Evolutionary conservation across 305 asterid species (phyloP), one percentile per base, ranked within the genome.

Genomic region (Fraxinus sp.): DNA sequence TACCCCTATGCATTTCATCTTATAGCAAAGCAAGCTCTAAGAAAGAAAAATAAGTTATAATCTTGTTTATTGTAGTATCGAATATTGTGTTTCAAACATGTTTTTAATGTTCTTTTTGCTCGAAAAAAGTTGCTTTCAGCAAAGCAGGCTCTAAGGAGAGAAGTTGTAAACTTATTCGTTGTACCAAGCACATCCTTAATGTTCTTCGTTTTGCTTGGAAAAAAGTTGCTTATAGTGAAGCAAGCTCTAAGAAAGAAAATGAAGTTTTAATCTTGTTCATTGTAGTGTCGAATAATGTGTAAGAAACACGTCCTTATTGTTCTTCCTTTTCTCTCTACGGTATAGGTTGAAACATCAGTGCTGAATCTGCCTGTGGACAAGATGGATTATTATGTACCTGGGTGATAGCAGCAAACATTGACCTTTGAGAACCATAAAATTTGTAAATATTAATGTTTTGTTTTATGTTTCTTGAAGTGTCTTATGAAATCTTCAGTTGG

Each of bases 291-390:
- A 46, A 46, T 57, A 7, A 2, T 59, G 70, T 59, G 18, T 46
- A 46, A 46, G 57, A 20, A 18, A 59, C 70, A 5, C 4, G 70
- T 59, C 33, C 32, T 71, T 14, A 35, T n/a, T 55, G 7, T 64
- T 35, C 22, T 43, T 75, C 55, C 30, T 55, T 82, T 28, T 30
- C 36, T 4, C 9, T 66, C 39, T 36, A 9, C 35, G 33, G 70
- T 72, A 26, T 85, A 91, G 94, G 92, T 83, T 55, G 94, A 86
- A 39, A 85, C 90, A 6, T 87, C 94, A 36, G 89, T 88, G n/a
- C 83, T 89, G 77, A 89, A 89, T 82, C 84, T 89, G 66, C 88
- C 90, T 0, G 89, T 89, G 62, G 92, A 89, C 68, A 87, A 81
- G 74, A 89, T 89, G 92, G 92, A 89, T 83, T 89, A 82, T 62